Conservation (phyloP, 129 eudicot genomes). For the Artemisia tridentata region DNA sequence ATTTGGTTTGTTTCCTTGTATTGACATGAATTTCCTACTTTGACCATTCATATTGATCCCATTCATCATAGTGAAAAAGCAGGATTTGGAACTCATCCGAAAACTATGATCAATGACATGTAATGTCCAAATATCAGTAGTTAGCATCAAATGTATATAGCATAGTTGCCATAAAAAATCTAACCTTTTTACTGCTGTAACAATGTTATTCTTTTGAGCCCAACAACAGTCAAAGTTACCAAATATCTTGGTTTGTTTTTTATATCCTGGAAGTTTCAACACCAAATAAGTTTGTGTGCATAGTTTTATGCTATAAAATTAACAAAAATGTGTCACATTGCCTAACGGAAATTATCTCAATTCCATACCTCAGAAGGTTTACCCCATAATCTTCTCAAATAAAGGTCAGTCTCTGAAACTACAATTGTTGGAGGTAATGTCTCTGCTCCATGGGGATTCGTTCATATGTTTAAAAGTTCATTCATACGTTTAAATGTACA, state of each 20-base stretch:
- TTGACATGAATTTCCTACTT: too few species aligned
- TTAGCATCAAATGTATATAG: too few species aligned
- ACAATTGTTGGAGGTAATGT: constrained; percentile 92
- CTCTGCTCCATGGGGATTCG: constrained; percentile 98
- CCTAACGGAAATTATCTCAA: too few species aligned
- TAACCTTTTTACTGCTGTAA: constrained; percentile 52
- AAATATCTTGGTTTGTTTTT: constrained; percentile 44
- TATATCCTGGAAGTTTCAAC: constrained; percentile 36
- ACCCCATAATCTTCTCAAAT: constrained; percentile 97
- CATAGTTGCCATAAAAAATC: too few species aligned
- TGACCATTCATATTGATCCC: too few species aligned
- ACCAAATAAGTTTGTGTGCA: constrained; percentile 9
- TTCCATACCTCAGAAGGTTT: constrained; percentile 93
- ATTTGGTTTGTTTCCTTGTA: too few species aligned
- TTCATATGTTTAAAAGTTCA: too few species aligned
- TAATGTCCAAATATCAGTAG: too few species aligned
- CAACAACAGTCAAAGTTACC: constrained; percentile 51
- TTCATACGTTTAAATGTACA: too few species aligned
- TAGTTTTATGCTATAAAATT: not conserved
- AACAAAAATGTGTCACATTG: not conserved
- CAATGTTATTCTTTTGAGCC: constrained; percentile 44
- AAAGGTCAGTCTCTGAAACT: constrained; percentile 78
- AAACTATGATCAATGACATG: too few species aligned
- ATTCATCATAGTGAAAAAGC: too few species aligned
- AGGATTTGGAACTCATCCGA: too few species aligned